phyloP scores from a whole-genome alignment of 192 early-diverging fungal species.

The Coemansia sp. region DNA sequence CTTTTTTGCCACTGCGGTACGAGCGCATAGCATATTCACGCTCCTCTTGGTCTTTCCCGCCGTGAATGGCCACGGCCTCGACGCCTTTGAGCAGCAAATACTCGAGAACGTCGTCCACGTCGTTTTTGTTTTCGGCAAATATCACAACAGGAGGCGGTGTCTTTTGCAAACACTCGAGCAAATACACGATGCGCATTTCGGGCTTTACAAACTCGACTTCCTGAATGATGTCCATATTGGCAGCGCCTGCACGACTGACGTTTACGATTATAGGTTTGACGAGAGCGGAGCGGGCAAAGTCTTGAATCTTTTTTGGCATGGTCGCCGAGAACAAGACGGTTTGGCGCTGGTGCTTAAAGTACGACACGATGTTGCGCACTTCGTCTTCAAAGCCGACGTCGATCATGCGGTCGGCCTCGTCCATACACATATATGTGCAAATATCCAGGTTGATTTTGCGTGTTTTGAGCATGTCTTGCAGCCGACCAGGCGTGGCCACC shows the following conservation, averaged over 20 bases:
- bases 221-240: slow-evolving; percentile 95
- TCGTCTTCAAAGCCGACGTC: slow-evolving; percentile 99
- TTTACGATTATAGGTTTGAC: slow-evolving; percentile 93
- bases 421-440: slow-evolving; percentile 91
- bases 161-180: slow-evolving; percentile 95
- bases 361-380: slow-evolving; percentile 92
- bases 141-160: slow-evolving; percentile 93
- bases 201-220: slow-evolving; percentile 97
- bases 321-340: slow-evolving; percentile 95
- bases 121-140: slow-evolving; percentile 98
- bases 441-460: slow-evolving; percentile 84
- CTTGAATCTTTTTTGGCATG: slow-evolving; percentile 98
- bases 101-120: slow-evolving; percentile 98
- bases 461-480: slow-evolving; percentile 89
- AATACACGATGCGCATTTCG: slow-evolving; percentile 91
- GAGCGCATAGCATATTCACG: slow-evolving; percentile 92
- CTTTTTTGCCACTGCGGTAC: slow-evolving; percentile 87
- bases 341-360: slow-evolving; percentile 91
- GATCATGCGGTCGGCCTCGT: slow-evolving; percentile 99
- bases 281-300: slow-evolving; percentile 88
- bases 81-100: slow-evolving; percentile 94
- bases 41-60: slow-evolving; percentile 95
- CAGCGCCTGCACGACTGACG: slow-evolving; percentile 95
- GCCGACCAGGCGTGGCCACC: slow-evolving; percentile 91
- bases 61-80: slow-evolving; percentile 92